Evolutionary conservation across 108 stramenopile species (phyloP), one percentile per base, ranked within the genome.

Genomic region (Parietichytrium sp.): DNA sequence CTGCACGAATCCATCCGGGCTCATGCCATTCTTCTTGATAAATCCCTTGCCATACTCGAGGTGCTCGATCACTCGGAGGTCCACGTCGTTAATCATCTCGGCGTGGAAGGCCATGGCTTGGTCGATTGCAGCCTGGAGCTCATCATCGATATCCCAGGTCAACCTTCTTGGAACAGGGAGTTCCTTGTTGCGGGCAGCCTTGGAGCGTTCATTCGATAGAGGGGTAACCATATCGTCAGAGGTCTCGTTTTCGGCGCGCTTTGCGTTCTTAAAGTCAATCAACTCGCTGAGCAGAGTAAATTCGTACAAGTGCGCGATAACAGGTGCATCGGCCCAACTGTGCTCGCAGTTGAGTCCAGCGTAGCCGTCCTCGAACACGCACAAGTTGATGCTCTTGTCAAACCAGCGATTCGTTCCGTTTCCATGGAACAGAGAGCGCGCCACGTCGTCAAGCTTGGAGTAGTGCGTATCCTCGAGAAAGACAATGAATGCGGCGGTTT

Each of bases 291-390:
- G 52, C 18, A 52, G 16, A 18, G 18, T 33, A 23, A 4, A 53
- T 42, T 80, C 80, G 38, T 30, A 26, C 12, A 82, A 16, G 61
- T 82, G 82, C 30, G 82, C 55, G 23, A 82, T 29, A 3, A 29
- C 82, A 15, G 78, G 82, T 18, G 82, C 82, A 47, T 82, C 82
- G 33, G 82, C 82, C 82, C 82, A 82, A 36, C 61, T 45, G 78
- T 82, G 82, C 52, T 82, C 82, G 48, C 38, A 29, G 82, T 79
- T 79, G 55, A 79, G 3, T 45, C 54, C 48, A 29, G 77, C 6
- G 15, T 82, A 30, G 33, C 47, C 82, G 51, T 82, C 38, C 72
- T 26, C 38, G 55, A 48, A 53, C 36, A 49, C 82, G 61, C 12
- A 33, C 6, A 82, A 18, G 54, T 52, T 79, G 72, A 82, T 42